Conservation (phyloP, 2,329 filamentous ascomycete species). For the Colletotrichum gloeosporioides region DNA sequence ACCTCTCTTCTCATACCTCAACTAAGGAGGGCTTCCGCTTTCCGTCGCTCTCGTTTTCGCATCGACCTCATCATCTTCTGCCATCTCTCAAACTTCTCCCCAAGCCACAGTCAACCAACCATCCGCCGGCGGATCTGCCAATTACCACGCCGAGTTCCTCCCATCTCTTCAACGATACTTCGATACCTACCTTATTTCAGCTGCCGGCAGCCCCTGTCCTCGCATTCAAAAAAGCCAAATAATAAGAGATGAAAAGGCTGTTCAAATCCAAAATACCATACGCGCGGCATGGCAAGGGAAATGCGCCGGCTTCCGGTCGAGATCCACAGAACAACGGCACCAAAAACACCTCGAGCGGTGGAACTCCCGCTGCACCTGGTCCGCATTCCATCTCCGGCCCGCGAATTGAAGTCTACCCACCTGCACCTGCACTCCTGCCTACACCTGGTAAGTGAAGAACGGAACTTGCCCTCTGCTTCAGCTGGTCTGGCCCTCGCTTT, state of each 20-base stretch:
- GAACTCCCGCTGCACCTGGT: neutral
- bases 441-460: neutral
- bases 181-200: neutral
- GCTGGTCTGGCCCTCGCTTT: neutral
- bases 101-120: neutral
- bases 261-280: neutral
- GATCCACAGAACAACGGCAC: slow-evolving; percentile 1
- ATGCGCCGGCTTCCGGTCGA: neutral
- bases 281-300: neutral
- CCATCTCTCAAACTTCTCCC: neutral
- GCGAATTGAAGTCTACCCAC: neutral
- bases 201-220: neutral
- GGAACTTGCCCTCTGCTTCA: neutral
- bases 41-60: neutral
- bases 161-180: neutral
- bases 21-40: neutral
- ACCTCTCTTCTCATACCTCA: neutral
- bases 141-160: neutral
- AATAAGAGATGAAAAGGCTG: neutral
- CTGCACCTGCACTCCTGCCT: neutral
- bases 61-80: neutral
- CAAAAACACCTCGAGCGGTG: neutral
- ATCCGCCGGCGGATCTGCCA: neutral
- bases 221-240: neutral
- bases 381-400: neutral